A percentile compares a stretch with the other conserved stretches of the same genome.
These are phyloP conservation scores for Ottelia alismoides DNA, from an alignment of 106 monocot species.

Conservation along the genomic window DNA sequence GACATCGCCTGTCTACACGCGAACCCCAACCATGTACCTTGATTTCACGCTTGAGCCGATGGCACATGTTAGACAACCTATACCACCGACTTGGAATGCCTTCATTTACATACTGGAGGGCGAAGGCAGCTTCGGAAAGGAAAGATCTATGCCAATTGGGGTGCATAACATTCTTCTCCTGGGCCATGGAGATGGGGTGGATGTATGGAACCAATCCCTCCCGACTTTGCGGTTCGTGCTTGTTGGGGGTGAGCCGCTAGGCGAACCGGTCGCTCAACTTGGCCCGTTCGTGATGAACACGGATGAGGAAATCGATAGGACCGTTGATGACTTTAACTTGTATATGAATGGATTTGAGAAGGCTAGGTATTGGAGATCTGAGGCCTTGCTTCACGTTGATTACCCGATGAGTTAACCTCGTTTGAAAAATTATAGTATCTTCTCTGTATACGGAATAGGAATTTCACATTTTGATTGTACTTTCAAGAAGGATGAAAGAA, in stretches of 20 bases:
- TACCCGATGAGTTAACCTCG: constrained; percentile 1
- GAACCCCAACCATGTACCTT: constrained; percentile 72
- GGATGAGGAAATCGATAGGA: constrained; percentile 14
- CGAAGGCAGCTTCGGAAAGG: constrained; percentile 36
- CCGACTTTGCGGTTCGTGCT: constrained; percentile 25
- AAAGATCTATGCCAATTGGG: constrained; percentile 3
- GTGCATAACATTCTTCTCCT: constrained; percentile 18
- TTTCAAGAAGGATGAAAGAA: too few relatives aligned
- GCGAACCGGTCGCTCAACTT: constrained; percentile 19
- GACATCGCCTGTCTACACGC: constrained; percentile 52
- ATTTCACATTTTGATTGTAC: too few relatives aligned
- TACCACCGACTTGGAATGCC: constrained; percentile 48
- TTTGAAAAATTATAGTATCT: too few relatives aligned
- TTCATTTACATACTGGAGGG: constrained; percentile 69
- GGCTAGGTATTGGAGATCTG: constrained; percentile 14
- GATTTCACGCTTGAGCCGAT: constrained; percentile 55
- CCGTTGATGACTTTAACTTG: constrained; percentile 10
- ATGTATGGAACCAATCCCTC: constrained; percentile 19
- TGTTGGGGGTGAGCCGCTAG: constrained; percentile 31
- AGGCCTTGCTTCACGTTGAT: constrained; percentile 4
- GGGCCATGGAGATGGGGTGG: constrained; percentile 26
- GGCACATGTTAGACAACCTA: constrained; percentile 31
- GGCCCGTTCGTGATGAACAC: constrained; percentile 25
- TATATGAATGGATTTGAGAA: constrained; percentile 15
- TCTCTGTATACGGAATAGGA: too few relatives aligned